Base-by-base conservation (phyloP, 2,329 filamentous ascomycete genomes). In the Verticillium zaregamsianum region DNA sequence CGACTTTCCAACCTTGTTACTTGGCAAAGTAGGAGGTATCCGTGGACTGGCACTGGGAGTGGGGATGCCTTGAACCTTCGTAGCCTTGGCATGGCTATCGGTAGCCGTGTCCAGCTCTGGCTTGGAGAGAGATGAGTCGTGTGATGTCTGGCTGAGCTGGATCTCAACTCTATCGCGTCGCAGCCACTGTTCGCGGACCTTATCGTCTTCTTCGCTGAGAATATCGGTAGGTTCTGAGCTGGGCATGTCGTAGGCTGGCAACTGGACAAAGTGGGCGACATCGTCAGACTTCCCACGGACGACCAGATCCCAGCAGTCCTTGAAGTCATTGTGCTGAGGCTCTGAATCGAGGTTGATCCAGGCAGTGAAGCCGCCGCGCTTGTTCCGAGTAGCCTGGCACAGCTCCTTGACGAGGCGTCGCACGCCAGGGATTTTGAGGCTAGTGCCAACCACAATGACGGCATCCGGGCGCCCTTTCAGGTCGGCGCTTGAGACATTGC, bases 331-430 rank as follows among this genome's bases (percentile, higher is more conserved):
- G 23, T 91, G 90, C 54, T 88, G 84, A 1, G 95, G 95, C 66
- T 92, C 91, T 0, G 91, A 82, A 63, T 97, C 93, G 60, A 92
- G 86, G 75, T 98, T 98, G 76, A 99, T 91, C 92, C 94, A 99
- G 58, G 96, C 89, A 0, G 93, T 92, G 62, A 97, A 86, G 1
- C 94, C 93, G 68, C 96, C 91, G 66, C 86, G 87, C 60, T 92
- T 87, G 69, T 89, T 87, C 64, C 93, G 86, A n/a, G 96, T 91
- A 35, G 92, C 89, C 58, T 89, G 87, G 73, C 93, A 97, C 84
- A 98, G 87, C 74, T 97, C 93, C 73, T 91, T 91, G 62, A 94
- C 93, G 62, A 99, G 90, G 60, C 93, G 86, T 64, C 91, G 88
- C 54, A 97, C 93, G 9, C 95, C 95, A 1, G 94, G 94, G 58